A percentile compares a stretch with the other conserved stretches of the same genome.
Evolutionary conservation across 2,329 filamentous ascomycete species (phyloP).

Genomic region (Calonectria hongkongensis): DNA sequence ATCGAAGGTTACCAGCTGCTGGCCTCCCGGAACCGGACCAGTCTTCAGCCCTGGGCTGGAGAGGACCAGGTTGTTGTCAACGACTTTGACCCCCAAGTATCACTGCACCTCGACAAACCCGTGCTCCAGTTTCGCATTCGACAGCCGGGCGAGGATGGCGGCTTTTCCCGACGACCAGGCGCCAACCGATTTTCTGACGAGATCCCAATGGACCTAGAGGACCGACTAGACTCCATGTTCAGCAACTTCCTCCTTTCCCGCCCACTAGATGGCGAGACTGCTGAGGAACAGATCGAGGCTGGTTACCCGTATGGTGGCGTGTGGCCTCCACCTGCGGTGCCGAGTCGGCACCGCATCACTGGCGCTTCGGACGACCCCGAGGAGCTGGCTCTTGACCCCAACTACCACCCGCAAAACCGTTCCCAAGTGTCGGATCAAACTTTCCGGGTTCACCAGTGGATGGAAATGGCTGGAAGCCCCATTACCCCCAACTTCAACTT

Average conservation of each 20-base stretch:
- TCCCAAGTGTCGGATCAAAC: conserved; percentile 79
- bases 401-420: conserved; percentile 67
- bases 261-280: conserved; percentile 62
- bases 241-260: conserved; percentile 82
- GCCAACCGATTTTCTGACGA: conserved; percentile 68
- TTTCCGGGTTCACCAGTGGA: conserved; percentile 86
- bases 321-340: conserved; percentile 86
- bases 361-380: conserved; percentile 54
- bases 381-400: conserved; percentile 52
- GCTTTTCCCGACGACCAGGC: conserved; percentile 47
- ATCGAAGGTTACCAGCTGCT: conserved; percentile 89
- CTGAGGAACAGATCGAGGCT: conserved; percentile 55
- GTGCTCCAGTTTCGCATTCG: conserved; percentile 73
- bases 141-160: conserved; percentile 48
- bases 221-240: conserved; percentile 70
- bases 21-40: conserved; percentile 75
- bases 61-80: conserved; percentile 81
- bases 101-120: conserved; percentile 84
- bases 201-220: conserved; percentile 71
- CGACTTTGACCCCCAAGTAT: conserved; percentile 81
- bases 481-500: conserved; percentile 50
- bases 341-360: conserved; percentile 73
- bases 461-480: conserved; percentile 74
- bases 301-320: conserved; percentile 71
- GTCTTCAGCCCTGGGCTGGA: conserved; percentile 78